These are phyloP conservation scores for Calonectria multiphialidica DNA, from an alignment of 2,329 filamentous ascomycete genomes.

Conservation along the genomic window DNA sequence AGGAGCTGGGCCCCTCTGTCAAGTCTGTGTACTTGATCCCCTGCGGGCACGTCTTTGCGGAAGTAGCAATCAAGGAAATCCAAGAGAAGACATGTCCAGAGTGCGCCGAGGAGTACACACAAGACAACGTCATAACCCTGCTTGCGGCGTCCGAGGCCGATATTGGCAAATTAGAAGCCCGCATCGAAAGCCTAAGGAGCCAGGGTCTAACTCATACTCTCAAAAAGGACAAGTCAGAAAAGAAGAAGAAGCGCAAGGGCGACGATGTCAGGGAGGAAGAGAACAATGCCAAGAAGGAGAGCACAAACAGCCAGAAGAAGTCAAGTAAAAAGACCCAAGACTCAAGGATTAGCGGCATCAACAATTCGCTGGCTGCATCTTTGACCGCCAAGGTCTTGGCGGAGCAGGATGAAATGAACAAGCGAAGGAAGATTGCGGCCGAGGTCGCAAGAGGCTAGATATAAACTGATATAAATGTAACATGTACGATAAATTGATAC, in stretches of 20 bases:
- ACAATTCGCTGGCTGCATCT: conserved; percentile 87
- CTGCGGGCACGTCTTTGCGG: conserved; percentile 94
- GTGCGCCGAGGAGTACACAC: conserved; percentile 81
- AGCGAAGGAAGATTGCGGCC: conserved; percentile 75
- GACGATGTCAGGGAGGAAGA: conserved; percentile 50
- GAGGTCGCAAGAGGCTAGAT: conserved; percentile 21
- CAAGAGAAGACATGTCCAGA: conserved; percentile 72
- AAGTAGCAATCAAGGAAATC: conserved; percentile 87
- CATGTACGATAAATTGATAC: conserved; percentile 37
- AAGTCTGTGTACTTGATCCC: conserved; percentile 92
- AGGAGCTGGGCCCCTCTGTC: conserved; percentile 82
- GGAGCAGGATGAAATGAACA: conserved; percentile 87
- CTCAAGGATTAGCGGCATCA: conserved; percentile 73
- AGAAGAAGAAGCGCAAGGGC: conserved; percentile 78
- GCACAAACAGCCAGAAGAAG: conserved; percentile 41
- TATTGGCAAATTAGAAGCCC: conserved; percentile 72
- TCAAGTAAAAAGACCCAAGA: conserved; percentile 47
- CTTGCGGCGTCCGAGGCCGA: conserved; percentile 80
- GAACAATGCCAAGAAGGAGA: conserved; percentile 64
- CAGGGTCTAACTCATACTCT: conserved; percentile 85
- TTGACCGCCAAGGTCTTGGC: conserved; percentile 88
- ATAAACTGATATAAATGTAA: neutral
- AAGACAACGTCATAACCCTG: conserved; percentile 85
- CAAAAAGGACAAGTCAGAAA: conserved; percentile 78
- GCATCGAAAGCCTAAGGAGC: conserved; percentile 77